A percentile compares a stretch with the other conserved stretches of the same genome.
Conservation (phyloP, 2,329 filamentous ascomycete genomes). For the Penicillium sp. region DNA sequence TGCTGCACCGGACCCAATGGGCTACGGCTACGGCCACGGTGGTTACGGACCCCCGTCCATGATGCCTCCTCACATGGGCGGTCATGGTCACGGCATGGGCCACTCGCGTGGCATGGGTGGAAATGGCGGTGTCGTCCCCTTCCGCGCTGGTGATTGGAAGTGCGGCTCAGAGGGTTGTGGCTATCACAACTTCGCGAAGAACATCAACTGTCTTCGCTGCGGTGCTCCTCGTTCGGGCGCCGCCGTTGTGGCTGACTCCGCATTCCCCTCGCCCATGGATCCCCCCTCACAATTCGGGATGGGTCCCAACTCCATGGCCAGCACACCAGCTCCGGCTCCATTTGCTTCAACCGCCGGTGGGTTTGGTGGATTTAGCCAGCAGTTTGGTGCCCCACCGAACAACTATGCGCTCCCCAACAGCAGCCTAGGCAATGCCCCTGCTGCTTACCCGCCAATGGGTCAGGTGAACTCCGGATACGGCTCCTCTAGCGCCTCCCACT, state of each 20-base stretch:
- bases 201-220: conserved; percentile 94
- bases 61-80: conserved; percentile 71
- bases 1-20: conserved; percentile 72
- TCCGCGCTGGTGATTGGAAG: conserved; percentile 98
- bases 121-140: conserved; percentile 82
- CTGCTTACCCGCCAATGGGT: conserved; percentile 68
- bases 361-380: conserved; percentile 70
- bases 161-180: conserved; percentile 95
- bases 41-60: conserved; percentile 67
- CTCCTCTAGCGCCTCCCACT: conserved; percentile 74
- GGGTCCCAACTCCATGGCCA: conserved; percentile 83
- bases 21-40: conserved; percentile 59
- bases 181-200: conserved; percentile 99
- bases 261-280: conserved; percentile 88
- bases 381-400: conserved; percentile 78
- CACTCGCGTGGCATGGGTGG: conserved; percentile 67
- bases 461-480: conserved; percentile 77
- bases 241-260: conserved; percentile 90
- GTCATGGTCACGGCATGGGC: conserved; percentile 56
- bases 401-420: conserved; percentile 84
- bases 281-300: conserved; percentile 78
- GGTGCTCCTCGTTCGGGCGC: conserved; percentile 92
- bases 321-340: conserved; percentile 73
- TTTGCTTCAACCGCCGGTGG: conserved; percentile 68
- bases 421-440: conserved; percentile 71